Evolutionary conservation across 768 basidiomycete genomes (phyloP).

Genomic region (Trametes punicea): DNA sequence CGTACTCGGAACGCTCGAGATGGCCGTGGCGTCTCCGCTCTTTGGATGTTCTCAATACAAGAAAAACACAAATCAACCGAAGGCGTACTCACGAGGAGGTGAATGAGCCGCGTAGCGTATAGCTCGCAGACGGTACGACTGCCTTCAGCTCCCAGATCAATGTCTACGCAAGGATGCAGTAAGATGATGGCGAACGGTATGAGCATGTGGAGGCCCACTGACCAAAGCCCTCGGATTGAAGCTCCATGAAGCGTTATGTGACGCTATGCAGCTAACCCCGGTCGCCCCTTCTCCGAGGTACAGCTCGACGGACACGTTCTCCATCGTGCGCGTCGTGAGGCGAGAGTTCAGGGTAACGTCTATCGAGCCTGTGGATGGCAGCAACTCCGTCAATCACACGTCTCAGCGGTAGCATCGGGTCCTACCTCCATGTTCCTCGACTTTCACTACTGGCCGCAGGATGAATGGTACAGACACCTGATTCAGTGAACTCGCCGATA

Average conservation of each 20-base stretch:
- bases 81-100: constrained; percentile 51
- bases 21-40: constrained; percentile 51
- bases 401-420: background rate
- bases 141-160: constrained; percentile 78
- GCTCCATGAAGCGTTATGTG: constrained; percentile 72
- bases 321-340: constrained; percentile 59
- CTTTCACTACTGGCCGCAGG: constrained; percentile 31
- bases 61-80: background rate
- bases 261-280: constrained; percentile 67
- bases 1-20: constrained; percentile 70
- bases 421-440: constrained; percentile 42
- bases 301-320: constrained; percentile 68
- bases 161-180: constrained; percentile 38
- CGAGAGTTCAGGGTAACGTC: constrained; percentile 63
- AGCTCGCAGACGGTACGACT: constrained; percentile 60
- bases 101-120: constrained; percentile 78
- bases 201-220: background rate
- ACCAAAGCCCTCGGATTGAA: constrained; percentile 53
- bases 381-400: background rate
- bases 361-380: constrained; percentile 48
- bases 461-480: constrained; percentile 35
- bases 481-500: constrained; percentile 21
- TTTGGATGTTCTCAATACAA: constrained; percentile 21
- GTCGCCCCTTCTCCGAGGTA: constrained; percentile 73
- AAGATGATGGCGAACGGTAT: background rate